Conservation (phyloP, 148 eudicot species). For the Spergularia marina region DNA sequence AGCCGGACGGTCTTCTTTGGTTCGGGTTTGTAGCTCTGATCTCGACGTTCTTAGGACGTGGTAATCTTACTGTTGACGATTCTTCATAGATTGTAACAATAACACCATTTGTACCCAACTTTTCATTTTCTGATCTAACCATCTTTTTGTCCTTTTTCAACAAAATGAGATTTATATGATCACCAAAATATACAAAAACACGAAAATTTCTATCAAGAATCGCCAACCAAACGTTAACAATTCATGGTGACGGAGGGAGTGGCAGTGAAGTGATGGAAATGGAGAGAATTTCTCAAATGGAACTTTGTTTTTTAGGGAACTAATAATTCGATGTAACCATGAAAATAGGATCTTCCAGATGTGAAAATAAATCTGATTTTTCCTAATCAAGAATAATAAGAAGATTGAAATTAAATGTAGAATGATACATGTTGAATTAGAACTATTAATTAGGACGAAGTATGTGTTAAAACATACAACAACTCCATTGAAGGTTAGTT, state of each 20-base stretch:
- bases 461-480: conserved; percentile 10
- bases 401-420: conserved; percentile 4
- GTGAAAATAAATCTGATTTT: conserved; percentile 19
- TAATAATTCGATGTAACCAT: background rate
- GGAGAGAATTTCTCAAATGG: background rate
- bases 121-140: conserved; percentile 11
- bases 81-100: conserved; percentile 49
- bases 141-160: conserved; percentile 4
- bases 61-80: conserved; percentile 22
- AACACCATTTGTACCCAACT: conserved; percentile 28
- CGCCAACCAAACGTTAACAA: no score
- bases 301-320: background rate
- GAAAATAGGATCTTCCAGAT: conserved; percentile 27
- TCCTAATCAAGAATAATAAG: conserved; percentile 4
- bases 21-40: conserved; percentile 6
- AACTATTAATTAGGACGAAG: background rate
- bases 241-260: no score
- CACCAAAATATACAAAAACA: background rate
- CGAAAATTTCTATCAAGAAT: no score
- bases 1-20: conserved; percentile 23
- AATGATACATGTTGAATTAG: no score
- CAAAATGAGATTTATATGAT: background rate
- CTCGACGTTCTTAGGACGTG: conserved; percentile 4
- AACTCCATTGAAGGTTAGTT: conserved; percentile 19
- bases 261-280: background rate